These are phyloP conservation scores for Clitopilus hobsonii DNA, from an alignment of 768 basidiomycete species.

Conservation along the genomic window DNA sequence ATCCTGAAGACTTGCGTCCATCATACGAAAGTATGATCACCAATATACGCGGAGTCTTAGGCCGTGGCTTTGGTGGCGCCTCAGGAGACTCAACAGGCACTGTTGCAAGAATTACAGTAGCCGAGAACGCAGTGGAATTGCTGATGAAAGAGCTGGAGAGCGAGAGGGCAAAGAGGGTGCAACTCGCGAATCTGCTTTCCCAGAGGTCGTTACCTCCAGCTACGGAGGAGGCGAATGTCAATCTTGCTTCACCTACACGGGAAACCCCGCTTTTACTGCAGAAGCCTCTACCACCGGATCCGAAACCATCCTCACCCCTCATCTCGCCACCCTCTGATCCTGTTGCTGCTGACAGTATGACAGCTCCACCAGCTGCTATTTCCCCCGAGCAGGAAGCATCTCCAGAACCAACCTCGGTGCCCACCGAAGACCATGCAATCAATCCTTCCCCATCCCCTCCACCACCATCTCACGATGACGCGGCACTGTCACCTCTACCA, in stretches of 20 bases:
- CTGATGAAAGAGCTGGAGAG: slow-evolving; percentile 54
- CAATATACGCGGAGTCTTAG: slow-evolving; percentile 15
- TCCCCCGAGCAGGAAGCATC: too few species aligned
- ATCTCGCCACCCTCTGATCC: not conserved
- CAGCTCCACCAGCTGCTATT: too few species aligned
- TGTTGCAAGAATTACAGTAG: slow-evolving; percentile 46
- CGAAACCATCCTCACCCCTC: not conserved
- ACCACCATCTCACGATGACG: not conserved
- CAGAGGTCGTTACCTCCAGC: too few species aligned
- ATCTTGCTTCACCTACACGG: not conserved
- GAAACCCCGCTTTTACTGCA: not conserved
- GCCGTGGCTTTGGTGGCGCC: slow-evolving; percentile 11
- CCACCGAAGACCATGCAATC: too few species aligned
- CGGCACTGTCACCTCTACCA: not conserved
- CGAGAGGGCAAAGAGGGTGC: slow-evolving; percentile 49
- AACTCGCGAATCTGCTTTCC: slow-evolving; percentile 30
- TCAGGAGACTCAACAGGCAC: slow-evolving; percentile 34
- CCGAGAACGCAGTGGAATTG: slow-evolving; percentile 43
- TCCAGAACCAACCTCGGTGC: too few species aligned
- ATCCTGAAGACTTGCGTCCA: slow-evolving; percentile 13
- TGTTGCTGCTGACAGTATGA: not conserved
- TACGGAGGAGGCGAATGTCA: too few species aligned
- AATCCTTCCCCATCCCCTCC: not conserved
- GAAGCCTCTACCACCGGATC: not conserved
- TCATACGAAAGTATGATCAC: slow-evolving; percentile 13